A percentile compares a stretch with the other conserved stretches of the same genome.
phyloP scores from a whole-genome alignment of 2,329 filamentous ascomycete genomes.

The Fusarium mangiferae region DNA sequence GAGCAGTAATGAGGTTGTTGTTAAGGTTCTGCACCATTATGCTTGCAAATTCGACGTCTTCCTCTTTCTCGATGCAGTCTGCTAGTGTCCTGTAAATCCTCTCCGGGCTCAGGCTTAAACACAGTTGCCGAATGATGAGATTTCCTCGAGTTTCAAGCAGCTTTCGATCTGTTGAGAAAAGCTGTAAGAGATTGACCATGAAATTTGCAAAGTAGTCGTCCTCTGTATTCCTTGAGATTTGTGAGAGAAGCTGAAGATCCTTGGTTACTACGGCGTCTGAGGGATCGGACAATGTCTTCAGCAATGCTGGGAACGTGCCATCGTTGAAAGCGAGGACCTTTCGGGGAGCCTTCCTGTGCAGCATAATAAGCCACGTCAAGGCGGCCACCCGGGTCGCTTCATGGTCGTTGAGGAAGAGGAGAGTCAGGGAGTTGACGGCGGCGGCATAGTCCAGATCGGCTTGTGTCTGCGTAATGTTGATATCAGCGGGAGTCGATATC shows the following conservation, averaged over 20 bases:
- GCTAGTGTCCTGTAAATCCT: constrained; percentile 95
- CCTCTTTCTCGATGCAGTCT: constrained; percentile 96
- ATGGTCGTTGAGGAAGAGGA: constrained; percentile 95
- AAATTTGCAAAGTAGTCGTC: constrained; percentile 98
- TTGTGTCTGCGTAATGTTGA: constrained; percentile 58
- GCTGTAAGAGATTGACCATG: constrained; percentile 94
- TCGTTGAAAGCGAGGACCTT: constrained; percentile 97
- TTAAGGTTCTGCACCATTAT: constrained; percentile 99
- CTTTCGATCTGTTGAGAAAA: constrained; percentile 94
- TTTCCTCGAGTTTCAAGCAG: constrained; percentile 93
- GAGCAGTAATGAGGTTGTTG: constrained; percentile 98
- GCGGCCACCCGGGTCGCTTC: constrained; percentile 95
- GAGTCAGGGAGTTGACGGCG: constrained; percentile 89
- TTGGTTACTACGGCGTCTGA: constrained; percentile 96
- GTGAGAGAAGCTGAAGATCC: constrained; percentile 90
- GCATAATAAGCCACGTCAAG: constrained; percentile 96
- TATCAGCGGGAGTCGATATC: constrained; percentile 57
- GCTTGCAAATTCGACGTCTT: constrained; percentile 97
- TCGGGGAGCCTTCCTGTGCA: constrained; percentile 92
- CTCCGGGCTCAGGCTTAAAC: constrained; percentile 90
- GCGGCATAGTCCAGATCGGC: constrained; percentile 94
- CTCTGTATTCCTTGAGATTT: constrained; percentile 96
- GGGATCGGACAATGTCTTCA: constrained; percentile 96
- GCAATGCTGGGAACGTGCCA: constrained; percentile 92
- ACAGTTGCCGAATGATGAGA: constrained; percentile 94